Percentiles rank a stretch among this genome's conserved stretches.
Conservation (phyloP, 352 stramenopile genomes). For the Phytophthora colocasiae region DNA sequence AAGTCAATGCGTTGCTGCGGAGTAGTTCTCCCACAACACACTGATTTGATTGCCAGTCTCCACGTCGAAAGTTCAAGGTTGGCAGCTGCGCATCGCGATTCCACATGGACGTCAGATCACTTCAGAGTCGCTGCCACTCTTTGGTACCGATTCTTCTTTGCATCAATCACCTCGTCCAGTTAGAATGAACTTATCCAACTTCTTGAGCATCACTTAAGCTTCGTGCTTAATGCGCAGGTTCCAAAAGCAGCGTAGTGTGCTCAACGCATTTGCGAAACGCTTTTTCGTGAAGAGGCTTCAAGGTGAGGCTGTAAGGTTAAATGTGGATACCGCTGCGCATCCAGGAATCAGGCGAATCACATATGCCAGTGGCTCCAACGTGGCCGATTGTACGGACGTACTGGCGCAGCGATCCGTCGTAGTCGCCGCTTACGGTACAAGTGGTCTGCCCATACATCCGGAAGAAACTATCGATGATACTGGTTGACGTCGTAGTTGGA, state of each 20-base stretch:
- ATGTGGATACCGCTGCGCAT: conserved; percentile 97
- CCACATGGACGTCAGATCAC: conserved; percentile 30
- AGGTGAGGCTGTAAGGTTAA: conserved; percentile 98
- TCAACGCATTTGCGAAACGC: conserved; percentile 91
- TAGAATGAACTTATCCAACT: conserved; percentile 94
- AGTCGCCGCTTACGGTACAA: conserved; percentile 98
- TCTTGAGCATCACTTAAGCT: conserved; percentile 94
- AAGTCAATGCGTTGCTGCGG: conserved; percentile 88
- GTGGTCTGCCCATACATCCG: conserved; percentile 98
- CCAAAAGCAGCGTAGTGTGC: conserved; percentile 94
- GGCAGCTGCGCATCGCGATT: conserved; percentile 18
- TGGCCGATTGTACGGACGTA: conserved; percentile 97
- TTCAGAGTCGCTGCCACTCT: conserved; percentile 30
- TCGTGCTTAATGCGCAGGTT: too few species aligned
- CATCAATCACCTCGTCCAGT: conserved; percentile 75
- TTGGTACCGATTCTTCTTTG: conserved; percentile 52
- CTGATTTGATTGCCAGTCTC: conserved; percentile 94
- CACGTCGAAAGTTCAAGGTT: conserved; percentile 91
- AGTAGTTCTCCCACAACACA: conserved; percentile 93
- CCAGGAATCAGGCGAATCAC: conserved; percentile 98
- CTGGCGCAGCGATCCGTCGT: conserved; percentile 95
- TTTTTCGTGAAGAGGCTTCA: conserved; percentile 93
- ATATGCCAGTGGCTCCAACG: conserved; percentile 97
- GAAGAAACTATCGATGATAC: conserved; percentile 97
- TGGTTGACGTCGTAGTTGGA: conserved; percentile 95